Percentiles rank a stretch among this genome's conserved stretches.
Evolutionary conservation across 441 rosid species (phyloP).

Genomic region (Cnidoscolus chayamansa): DNA sequence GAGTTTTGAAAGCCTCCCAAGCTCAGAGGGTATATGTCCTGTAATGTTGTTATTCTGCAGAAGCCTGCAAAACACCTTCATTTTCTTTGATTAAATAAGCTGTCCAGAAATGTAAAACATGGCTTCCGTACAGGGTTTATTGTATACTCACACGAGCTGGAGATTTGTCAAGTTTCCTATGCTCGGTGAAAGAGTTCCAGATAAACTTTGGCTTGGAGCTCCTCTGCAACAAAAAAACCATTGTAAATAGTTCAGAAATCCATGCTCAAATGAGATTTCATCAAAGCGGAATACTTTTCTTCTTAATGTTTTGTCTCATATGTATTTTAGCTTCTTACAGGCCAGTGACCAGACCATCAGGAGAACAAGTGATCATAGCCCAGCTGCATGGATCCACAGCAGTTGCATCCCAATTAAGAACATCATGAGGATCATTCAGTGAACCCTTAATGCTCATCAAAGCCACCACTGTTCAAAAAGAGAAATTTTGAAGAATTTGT

Average conservation of each 20-base stretch:
- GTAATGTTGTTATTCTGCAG: slow-evolving; percentile 83
- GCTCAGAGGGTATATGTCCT: slow-evolving; percentile 69
- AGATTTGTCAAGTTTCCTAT: slow-evolving; percentile 86
- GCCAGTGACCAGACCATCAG: slow-evolving; percentile 68
- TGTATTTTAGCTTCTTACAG: slow-evolving; percentile 50
- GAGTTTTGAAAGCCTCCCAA: slow-evolving; percentile 75
- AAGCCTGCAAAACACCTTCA: slow-evolving; percentile 44
- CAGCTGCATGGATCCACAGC: slow-evolving; percentile 99
- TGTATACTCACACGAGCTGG: slow-evolving; percentile 69
- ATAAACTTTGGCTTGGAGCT: slow-evolving; percentile 84
- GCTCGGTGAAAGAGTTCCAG: slow-evolving; percentile 77
- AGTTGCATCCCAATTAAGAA: slow-evolving; percentile 80
- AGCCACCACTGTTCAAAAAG: slow-evolving; percentile 62
- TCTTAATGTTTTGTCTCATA: background rate
- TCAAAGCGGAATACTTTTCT: background rate
- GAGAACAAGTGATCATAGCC: slow-evolving; percentile 77
- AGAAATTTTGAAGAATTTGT: slow-evolving; percentile 7
- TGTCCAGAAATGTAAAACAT: background rate
- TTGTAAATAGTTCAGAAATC: background rate
- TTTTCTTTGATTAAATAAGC: slow-evolving; percentile 9
- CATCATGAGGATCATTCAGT: slow-evolving; percentile 72
- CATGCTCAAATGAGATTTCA: background rate
- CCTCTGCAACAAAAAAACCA: slow-evolving; percentile 50
- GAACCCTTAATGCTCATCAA: slow-evolving; percentile 62
- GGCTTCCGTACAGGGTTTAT: background rate